A percentile compares a stretch with the other conserved stretches of the same genome.
These are phyloP conservation scores for Zygosaccharomyces bailii DNA, from an alignment of 805 yeast genomes.

Conservation along the genomic window DNA sequence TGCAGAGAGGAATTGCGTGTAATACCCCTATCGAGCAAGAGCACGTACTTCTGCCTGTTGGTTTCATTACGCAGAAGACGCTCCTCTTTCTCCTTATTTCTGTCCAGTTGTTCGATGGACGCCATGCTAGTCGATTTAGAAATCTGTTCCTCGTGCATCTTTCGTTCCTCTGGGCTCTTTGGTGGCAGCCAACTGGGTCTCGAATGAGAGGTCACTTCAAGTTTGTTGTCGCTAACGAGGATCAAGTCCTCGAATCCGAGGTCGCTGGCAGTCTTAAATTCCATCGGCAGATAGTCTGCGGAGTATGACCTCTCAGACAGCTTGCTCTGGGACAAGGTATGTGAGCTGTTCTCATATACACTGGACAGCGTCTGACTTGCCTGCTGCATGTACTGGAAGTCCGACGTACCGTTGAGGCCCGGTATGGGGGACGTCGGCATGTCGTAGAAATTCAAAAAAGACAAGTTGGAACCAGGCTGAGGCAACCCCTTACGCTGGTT, in stretches of 20 bases:
- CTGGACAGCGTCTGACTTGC: conserved; percentile 41
- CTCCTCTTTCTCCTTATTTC: conserved; percentile 29
- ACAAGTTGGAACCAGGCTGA: conserved; percentile 26
- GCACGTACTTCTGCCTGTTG: conserved; percentile 26
- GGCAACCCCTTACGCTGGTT: conserved; percentile 1
- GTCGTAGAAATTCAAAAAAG: conserved; percentile 28
- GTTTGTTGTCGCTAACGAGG: conserved; percentile 59
- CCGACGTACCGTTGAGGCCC: conserved; percentile 36
- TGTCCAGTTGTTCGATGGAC: conserved; percentile 32
- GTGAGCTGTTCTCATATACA: conserved; percentile 41
- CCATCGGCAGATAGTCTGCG: conserved; percentile 38
- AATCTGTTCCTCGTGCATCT: conserved; percentile 56
- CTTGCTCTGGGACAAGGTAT: conserved; percentile 37
- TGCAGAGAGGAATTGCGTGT: conserved; percentile 33
- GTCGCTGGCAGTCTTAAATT: conserved; percentile 37
- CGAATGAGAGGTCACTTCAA: conserved; percentile 52
- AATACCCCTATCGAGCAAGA: conserved; percentile 31
- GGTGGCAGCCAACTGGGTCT: conserved; percentile 75
- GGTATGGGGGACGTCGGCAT: conserved; percentile 52
- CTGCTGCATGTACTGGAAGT: conserved; percentile 33
- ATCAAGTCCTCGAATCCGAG: conserved; percentile 54
- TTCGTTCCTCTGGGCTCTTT: conserved; percentile 49
- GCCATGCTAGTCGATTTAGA: conserved; percentile 38
- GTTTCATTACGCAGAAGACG: conserved; percentile 27
- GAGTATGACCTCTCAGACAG: conserved; percentile 38